Conservation (phyloP, 495 filamentous ascomycete genomes). For the Staphylotrichum tortipilum region DNA sequence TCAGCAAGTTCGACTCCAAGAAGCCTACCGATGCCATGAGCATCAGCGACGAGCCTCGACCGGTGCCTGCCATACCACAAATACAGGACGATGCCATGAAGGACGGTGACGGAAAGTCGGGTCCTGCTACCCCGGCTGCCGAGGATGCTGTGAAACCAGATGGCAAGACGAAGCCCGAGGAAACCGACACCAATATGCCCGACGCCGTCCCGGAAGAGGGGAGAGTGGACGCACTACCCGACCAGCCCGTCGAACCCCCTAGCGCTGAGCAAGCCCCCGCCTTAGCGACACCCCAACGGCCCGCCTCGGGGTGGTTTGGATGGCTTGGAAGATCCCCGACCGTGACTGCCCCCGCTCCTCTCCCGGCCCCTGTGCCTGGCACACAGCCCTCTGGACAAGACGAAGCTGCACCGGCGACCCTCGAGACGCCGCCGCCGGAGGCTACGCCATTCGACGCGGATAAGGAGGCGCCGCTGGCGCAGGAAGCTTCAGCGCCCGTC, state of each 20-base stretch:
- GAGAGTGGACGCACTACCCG: not conserved
- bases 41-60: slow-evolving; percentile 16
- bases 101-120: not conserved
- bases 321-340: slow-evolving; percentile 41
- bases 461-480: slow-evolving; percentile 12
- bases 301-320: slow-evolving; percentile 47
- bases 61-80: slow-evolving; percentile 21
- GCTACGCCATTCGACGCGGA: slow-evolving; percentile 4
- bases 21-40: slow-evolving; percentile 24
- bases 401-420: slow-evolving; percentile 5
- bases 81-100: slow-evolving; percentile 5
- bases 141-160: slow-evolving; percentile 2
- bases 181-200: slow-evolving; percentile 1
- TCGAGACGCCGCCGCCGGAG: not conserved
- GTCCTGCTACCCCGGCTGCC: not conserved
- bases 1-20: slow-evolving; percentile 40
- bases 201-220: slow-evolving; percentile 2
- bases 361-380: slow-evolving; percentile 17
- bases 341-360: slow-evolving; percentile 17
- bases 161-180: slow-evolving; percentile 1
- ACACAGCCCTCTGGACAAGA: slow-evolving; percentile 15
- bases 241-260: slow-evolving; percentile 6
- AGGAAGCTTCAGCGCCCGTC: slow-evolving; percentile 14
- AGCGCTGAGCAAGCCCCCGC: not conserved
- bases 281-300: slow-evolving; percentile 26